Evolutionary conservation across 129 eudicot genomes (phyloP), one percentile per base, ranked within the genome.

Genomic region (Ambrosia artemisiifolia): DNA sequence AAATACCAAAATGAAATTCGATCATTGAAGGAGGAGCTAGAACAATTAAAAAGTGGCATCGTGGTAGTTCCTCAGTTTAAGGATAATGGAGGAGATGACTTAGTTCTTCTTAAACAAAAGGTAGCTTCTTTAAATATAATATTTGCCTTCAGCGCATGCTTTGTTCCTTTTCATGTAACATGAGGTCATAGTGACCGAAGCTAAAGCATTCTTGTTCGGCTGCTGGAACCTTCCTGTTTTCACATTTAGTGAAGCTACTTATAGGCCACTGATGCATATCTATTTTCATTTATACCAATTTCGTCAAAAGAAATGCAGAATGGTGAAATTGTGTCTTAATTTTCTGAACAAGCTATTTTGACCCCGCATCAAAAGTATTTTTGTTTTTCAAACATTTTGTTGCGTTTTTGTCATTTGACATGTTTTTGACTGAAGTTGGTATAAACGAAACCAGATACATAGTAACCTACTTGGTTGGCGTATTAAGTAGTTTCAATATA

Each of bases 1-100:
- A 94, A 94, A 83, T 94, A 94, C 84, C 99, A 94, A 79, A 84
- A 84, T 77, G 97, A 94, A 83, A 94, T 94, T 72, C 97, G 93
- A 55, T 74, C 62, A 55, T 75, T 94, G 64, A 90, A 90, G 86
- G 96, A 87, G 80, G 99, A 94, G 79, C 66, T 94, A 30, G 99
- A 94, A 75, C 96, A 94, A 61, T 70, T 94, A 75, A 94, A 86
- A 81, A 86, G 87, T 75, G 99, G 99, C 72, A 88, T 94, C 54
- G 85, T 79, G 13, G 83, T 85, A 56, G 78, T 81, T 82, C 95
- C 98, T 82, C 95, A 82, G 55, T 72, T 65, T 56, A 88, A 90
- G 79, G 82, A 83, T 73, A 61, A 79, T 30, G 92, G 91, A 67
- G 95, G 87, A 65, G 95, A 91, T 76, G 97, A 94, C 75, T 77